These are phyloP conservation scores for Clausena lansium DNA, from an alignment of 345 rosid species.

Conservation along the genomic window DNA sequence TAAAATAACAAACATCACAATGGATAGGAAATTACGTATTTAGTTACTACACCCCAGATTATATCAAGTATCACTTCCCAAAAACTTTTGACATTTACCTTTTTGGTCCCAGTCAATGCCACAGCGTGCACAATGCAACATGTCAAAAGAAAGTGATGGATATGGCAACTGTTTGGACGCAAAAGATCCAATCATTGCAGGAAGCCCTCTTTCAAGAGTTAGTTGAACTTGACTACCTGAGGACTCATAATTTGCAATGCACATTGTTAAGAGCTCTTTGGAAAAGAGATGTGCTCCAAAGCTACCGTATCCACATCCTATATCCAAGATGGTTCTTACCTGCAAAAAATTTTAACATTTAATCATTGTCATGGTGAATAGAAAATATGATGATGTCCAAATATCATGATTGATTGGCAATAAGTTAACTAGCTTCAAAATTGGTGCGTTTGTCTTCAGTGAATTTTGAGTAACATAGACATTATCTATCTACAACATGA, in stretches of 20 bases:
- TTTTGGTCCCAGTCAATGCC: slow-evolving; percentile 95
- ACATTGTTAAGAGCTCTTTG: slow-evolving; percentile 80
- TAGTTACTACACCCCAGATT: neutral
- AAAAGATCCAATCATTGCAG: slow-evolving; percentile 92
- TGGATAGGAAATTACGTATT: neutral
- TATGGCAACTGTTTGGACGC: slow-evolving; percentile 78
- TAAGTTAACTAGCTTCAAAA: neutral
- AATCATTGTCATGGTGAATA: neutral
- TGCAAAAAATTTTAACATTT: slow-evolving; percentile 32
- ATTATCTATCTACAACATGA: neutral
- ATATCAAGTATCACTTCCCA: neutral
- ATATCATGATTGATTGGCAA: slow-evolving; percentile 4
- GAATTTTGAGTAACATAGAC: neutral
- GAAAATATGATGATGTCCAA: neutral
- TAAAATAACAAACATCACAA: neutral
- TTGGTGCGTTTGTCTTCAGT: neutral
- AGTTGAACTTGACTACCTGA: slow-evolving; percentile 98
- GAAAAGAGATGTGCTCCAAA: slow-evolving; percentile 95
- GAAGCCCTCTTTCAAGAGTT: slow-evolving; percentile 97
- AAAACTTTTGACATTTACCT: slow-evolving; percentile 45
- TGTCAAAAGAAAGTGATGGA: slow-evolving; percentile 97
- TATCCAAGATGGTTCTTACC: slow-evolving; percentile 93
- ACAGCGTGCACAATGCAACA: slow-evolving; percentile 95
- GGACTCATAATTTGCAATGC: slow-evolving; percentile 91
- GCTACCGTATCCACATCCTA: slow-evolving; percentile 99